These are phyloP conservation scores for Boletus reticulatus DNA, from an alignment of 768 basidiomycete genomes.

Conservation along the genomic window DNA sequence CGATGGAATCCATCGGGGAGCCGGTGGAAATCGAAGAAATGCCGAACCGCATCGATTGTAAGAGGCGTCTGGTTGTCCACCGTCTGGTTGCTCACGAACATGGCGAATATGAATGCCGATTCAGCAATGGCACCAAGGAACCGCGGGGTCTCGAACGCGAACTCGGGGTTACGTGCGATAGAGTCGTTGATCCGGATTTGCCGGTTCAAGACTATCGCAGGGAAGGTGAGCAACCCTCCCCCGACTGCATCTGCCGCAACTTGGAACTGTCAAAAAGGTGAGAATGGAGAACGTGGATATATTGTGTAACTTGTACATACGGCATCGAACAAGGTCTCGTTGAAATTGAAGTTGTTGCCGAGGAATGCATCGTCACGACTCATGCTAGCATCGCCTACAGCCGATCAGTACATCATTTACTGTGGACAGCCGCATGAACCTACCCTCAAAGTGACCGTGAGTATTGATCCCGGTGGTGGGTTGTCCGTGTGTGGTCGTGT, in stretches of 20 bases:
- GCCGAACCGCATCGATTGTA: conserved; percentile 8
- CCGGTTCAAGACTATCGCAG: conserved; percentile 15
- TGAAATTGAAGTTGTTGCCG: conserved; percentile 20
- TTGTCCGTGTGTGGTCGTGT: conserved; percentile 6
- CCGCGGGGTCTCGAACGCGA: conserved; percentile 14
- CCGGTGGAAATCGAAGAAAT: conserved; percentile 12
- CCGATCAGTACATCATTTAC: background rate
- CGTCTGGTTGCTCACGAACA: conserved; percentile 25
- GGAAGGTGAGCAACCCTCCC: conserved; percentile 13
- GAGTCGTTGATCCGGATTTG: conserved; percentile 19
- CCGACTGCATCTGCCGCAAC: conserved; percentile 15
- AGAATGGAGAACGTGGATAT: no score
- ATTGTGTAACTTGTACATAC: background rate
- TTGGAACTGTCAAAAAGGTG: background rate
- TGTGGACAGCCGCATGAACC: background rate
- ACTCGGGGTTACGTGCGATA: conserved; percentile 20
- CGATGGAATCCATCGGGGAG: conserved; percentile 17
- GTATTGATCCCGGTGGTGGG: conserved; percentile 15
- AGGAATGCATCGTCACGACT: conserved; percentile 21
- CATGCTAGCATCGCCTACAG: conserved; percentile 22
- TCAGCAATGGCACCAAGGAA: conserved; percentile 14
- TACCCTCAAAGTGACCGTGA: conserved; percentile 23
- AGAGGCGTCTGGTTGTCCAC: background rate
- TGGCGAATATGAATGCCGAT: conserved; percentile 14
- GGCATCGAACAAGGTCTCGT: conserved; percentile 23